Evolutionary conservation across 305 asterid species (phyloP).

Genomic region (Ilex paraguariensis): DNA sequence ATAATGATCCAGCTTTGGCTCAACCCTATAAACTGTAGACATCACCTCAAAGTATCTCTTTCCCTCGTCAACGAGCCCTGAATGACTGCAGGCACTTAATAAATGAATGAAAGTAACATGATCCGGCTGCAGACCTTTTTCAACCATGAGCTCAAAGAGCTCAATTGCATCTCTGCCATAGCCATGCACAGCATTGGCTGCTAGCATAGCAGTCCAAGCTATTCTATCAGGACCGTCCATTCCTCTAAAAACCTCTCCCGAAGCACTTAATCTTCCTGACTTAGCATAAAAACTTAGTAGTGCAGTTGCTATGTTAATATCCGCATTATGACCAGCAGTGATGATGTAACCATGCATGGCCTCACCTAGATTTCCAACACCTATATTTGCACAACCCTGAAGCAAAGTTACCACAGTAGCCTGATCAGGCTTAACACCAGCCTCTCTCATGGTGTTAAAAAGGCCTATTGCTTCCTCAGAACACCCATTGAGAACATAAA

Average conservation of each 20-base stretch:
- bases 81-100: slow-evolving; percentile 3
- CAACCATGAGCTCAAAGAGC: background rate
- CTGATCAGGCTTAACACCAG: background rate
- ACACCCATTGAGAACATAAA: slow-evolving; percentile 2
- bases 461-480: slow-evolving; percentile 2
- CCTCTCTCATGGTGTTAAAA: slow-evolving; percentile 4
- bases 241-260: background rate
- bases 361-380: background rate
- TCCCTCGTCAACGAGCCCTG: background rate
- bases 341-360: slow-evolving; percentile 4
- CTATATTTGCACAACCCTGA: background rate
- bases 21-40: background rate
- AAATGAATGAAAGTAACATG: background rate
- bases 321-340: background rate
- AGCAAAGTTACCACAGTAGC: background rate
- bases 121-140: background rate
- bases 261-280: background rate
- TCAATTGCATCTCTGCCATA: slow-evolving; percentile 1
- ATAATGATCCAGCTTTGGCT: background rate
- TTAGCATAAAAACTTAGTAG: background rate
- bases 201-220: background rate
- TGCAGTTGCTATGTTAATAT: background rate
- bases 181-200: background rate
- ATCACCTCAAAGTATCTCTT: background rate
- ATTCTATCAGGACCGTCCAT: background rate